Evolutionary conservation across 768 basidiomycete species (phyloP).

Genomic region (Boletus sp.): DNA sequence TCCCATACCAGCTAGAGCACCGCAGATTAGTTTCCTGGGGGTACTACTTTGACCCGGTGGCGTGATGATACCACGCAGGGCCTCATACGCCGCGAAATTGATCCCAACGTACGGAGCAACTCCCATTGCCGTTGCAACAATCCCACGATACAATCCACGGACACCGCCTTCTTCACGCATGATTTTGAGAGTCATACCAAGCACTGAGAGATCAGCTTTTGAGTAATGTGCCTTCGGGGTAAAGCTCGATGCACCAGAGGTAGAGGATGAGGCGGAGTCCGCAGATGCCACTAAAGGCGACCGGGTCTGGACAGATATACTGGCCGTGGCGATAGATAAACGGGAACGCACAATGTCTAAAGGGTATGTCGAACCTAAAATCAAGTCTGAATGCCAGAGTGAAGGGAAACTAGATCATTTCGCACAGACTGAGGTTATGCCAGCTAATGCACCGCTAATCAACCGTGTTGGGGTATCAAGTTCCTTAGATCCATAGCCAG

Average conservation of each 20-base stretch:
- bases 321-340: constrained; percentile 91
- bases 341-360: constrained; percentile 91
- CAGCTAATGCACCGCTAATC: constrained; percentile 84
- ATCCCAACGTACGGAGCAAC: constrained; percentile 90
- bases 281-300: constrained; percentile 17
- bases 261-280: constrained; percentile 27
- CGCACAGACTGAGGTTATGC: constrained; percentile 92
- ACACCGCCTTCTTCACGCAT: constrained; percentile 91
- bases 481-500: constrained; percentile 59
- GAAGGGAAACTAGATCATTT: constrained; percentile 18
- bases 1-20: constrained; percentile 74
- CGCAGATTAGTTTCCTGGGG: constrained; percentile 73
- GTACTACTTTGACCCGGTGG: constrained; percentile 76
- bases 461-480: constrained; percentile 89
- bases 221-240: constrained; percentile 37
- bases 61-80: constrained; percentile 67
- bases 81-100: constrained; percentile 94
- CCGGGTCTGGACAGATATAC: constrained; percentile 44
- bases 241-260: constrained; percentile 49
- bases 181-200: constrained; percentile 89
- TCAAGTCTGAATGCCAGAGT: constrained; percentile 8
- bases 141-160: constrained; percentile 79
- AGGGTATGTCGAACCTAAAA: constrained; percentile 79
- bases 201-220: constrained; percentile 61
- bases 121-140: constrained; percentile 80